Percentiles rank a stretch among this genome's conserved stretches.
phyloP scores from a whole-genome alignment of 495 filamentous ascomycete genomes.

The Hyaloscypha hepaticicola region DNA sequence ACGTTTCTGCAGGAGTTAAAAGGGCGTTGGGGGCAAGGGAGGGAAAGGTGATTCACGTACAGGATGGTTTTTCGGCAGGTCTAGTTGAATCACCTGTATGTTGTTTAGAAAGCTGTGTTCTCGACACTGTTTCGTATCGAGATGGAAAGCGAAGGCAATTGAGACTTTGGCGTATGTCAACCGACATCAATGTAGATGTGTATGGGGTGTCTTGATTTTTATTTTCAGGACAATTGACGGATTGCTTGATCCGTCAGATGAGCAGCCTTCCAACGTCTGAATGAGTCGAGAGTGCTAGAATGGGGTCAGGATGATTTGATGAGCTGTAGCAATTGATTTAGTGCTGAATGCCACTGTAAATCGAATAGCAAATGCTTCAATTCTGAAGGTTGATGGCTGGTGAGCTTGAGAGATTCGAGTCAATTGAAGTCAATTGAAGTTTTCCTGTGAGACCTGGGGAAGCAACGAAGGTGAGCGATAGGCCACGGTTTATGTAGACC shows the following conservation, averaged over 20 bases:
- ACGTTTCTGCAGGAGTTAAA: background rate
- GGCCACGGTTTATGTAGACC: constrained; percentile 25
- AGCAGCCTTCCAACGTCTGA: background rate
- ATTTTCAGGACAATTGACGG: constrained; percentile 10
- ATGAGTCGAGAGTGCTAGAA: background rate
- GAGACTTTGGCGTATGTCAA: constrained; percentile 67
- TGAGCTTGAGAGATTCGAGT: background rate
- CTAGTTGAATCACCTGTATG: constrained; percentile 64
- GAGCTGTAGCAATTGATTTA: constrained; percentile 3
- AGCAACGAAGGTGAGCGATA: constrained; percentile 6
- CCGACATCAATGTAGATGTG: constrained; percentile 66
- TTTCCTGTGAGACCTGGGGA: background rate
- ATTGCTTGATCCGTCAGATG: constrained; percentile 18
- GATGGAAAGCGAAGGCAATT: constrained; percentile 68
- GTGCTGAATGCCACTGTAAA: constrained; percentile 11
- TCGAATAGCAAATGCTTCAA: constrained; percentile 16
- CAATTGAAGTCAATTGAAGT: background rate
- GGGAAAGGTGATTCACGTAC: constrained; percentile 20
- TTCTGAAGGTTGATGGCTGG: background rate
- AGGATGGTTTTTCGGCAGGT: constrained; percentile 33
- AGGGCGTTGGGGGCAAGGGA: background rate
- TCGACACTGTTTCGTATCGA: constrained; percentile 70
- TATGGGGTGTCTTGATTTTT: constrained; percentile 7
- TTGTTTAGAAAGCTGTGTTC: constrained; percentile 67
- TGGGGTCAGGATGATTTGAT: constrained; percentile 1